Conservation (phyloP, 2,329 filamentous ascomycete genomes). For the Cytospora piceae region DNA sequence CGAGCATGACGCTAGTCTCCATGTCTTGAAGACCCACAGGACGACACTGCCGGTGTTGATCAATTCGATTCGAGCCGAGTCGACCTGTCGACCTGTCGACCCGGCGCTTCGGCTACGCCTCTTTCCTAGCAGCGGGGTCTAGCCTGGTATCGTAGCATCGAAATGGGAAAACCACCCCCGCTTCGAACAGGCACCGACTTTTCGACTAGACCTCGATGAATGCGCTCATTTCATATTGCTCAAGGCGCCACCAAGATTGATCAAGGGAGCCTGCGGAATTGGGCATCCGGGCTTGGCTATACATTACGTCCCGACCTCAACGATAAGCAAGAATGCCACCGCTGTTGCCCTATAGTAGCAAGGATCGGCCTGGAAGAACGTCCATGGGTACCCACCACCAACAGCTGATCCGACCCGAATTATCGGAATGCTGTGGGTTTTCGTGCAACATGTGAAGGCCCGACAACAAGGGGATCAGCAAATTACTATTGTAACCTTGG, state of each 20-base stretch:
- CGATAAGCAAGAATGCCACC: too few species aligned
- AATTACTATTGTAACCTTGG: not conserved
- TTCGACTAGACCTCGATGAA: not conserved
- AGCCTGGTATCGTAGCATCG: not conserved
- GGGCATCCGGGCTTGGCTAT: too few species aligned
- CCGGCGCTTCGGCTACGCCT: conserved; percentile 1
- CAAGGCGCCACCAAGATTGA: not conserved
- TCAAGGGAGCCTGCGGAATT: not conserved
- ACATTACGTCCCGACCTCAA: not conserved
- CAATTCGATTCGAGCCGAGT: not conserved
- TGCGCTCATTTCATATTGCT: too few species aligned
- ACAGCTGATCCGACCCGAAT: not conserved
- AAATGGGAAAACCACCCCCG: not conserved
- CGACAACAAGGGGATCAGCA: not conserved
- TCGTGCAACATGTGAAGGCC: not conserved
- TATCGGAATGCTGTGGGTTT: too few species aligned
- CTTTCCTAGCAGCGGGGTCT: not conserved
- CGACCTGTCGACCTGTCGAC: too few species aligned
- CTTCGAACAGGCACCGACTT: not conserved
- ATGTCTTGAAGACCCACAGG: not conserved
- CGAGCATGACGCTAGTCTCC: not conserved
- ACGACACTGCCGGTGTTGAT: not conserved
- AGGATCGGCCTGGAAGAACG: not conserved
- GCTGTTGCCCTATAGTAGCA: not conserved
- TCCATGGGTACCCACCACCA: not conserved